These are phyloP conservation scores for Panaeolus papilionaceus DNA, from an alignment of 768 basidiomycete genomes.

Conservation along the genomic window DNA sequence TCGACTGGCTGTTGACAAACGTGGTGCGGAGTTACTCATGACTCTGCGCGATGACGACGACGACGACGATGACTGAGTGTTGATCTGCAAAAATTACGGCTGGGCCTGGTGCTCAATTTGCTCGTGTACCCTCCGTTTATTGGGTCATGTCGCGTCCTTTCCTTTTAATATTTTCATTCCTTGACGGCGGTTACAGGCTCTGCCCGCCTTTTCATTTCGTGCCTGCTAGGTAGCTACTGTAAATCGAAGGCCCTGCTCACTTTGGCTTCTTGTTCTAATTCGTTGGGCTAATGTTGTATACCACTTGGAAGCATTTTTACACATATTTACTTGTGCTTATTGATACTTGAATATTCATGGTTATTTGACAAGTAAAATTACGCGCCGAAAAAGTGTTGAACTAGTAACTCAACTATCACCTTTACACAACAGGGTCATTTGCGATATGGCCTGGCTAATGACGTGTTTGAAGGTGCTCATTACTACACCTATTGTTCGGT, in stretches of 20 bases:
- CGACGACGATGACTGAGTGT: conserved; percentile 17
- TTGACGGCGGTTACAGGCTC: not conserved
- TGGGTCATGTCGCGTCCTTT: not conserved
- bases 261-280: not conserved
- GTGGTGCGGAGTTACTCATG: conserved; percentile 40
- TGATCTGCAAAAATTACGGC: not conserved
- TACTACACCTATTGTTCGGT: too few relatives aligned
- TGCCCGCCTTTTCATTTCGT: not conserved
- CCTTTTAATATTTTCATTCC: not conserved
- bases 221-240: not conserved
- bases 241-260: not conserved
- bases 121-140: not conserved
- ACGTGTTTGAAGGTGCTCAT: too few relatives aligned
- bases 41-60: conserved; percentile 23
- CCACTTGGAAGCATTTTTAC: not conserved
- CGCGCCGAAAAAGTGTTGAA: too few relatives aligned
- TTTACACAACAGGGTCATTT: too few relatives aligned
- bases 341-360: too few relatives aligned
- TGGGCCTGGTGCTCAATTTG: not conserved
- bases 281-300: not conserved
- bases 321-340: not conserved
- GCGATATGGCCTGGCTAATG: too few relatives aligned
- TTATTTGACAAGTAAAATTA: too few relatives aligned
- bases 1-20: conserved; percentile 63
- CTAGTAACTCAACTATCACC: too few relatives aligned